Percentiles rank a stretch among this genome's conserved stretches.
Evolutionary conservation across 2,329 filamentous ascomycete genomes (phyloP).

Genomic region (Penicillium sp.): DNA sequence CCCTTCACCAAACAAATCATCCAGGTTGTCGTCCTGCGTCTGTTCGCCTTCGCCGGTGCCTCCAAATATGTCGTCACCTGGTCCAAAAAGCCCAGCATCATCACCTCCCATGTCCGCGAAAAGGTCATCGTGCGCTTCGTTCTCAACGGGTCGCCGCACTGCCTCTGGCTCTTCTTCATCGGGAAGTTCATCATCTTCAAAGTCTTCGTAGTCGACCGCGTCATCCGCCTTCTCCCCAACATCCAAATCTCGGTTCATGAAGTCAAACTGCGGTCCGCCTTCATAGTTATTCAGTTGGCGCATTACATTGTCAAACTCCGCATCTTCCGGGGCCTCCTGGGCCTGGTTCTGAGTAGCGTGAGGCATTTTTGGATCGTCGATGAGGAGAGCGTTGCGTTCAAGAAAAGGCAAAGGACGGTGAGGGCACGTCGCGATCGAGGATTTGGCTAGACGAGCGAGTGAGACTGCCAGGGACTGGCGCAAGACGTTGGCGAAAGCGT

Average conservation of each 20-base stretch:
- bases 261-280: slow-evolving; percentile 43
- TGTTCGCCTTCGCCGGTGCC: slow-evolving; percentile 31
- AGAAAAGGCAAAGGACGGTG: slow-evolving; percentile 3
- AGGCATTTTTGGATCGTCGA: slow-evolving; percentile 37
- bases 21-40: slow-evolving; percentile 45
- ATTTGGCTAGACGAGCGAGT: not conserved
- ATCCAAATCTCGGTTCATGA: slow-evolving; percentile 46
- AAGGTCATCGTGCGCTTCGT: slow-evolving; percentile 60
- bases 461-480: not conserved
- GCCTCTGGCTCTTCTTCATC: slow-evolving; percentile 54
- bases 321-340: slow-evolving; percentile 40
- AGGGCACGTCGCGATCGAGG: slow-evolving; percentile 3
- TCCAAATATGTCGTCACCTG: slow-evolving; percentile 32
- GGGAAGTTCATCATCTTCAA: slow-evolving; percentile 87
- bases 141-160: slow-evolving; percentile 44
- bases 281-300: slow-evolving; percentile 46
- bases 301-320: slow-evolving; percentile 48
- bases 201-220: slow-evolving; percentile 87
- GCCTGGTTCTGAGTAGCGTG: slow-evolving; percentile 40
- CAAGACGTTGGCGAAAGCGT: slow-evolving; percentile 1
- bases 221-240: slow-evolving; percentile 82
- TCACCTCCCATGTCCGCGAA: slow-evolving; percentile 37
- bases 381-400: not conserved
- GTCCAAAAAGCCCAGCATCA: slow-evolving; percentile 45
- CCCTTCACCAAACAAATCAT: slow-evolving; percentile 54